These are phyloP conservation scores for Hyphopichia fennica DNA, from an alignment of 1,139 yeast species.

Conservation along the genomic window DNA sequence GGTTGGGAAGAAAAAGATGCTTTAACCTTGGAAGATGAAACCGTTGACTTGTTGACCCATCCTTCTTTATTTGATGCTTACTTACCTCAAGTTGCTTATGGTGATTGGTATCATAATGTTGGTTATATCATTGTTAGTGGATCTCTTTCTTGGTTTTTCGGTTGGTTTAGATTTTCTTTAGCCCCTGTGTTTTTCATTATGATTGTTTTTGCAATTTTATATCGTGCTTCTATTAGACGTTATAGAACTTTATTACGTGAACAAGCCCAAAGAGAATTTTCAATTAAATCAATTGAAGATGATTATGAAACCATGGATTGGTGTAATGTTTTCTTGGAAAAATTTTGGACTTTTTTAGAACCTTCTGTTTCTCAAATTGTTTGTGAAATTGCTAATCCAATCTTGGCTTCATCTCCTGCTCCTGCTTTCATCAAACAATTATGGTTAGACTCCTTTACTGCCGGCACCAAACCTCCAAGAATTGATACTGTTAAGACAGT, in stretches of 20 bases:
- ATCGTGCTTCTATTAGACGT: conserved; percentile 80
- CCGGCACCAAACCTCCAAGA: conserved; percentile 94
- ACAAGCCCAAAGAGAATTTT: conserved; percentile 80
- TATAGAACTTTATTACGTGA: conserved; percentile 75
- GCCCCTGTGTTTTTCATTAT: conserved; percentile 80
- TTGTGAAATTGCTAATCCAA: conserved; percentile 80
- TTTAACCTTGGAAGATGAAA: conserved; percentile 67
- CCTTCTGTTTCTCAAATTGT: conserved; percentile 89
- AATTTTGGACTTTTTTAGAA: conserved; percentile 88
- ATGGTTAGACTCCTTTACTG: conserved; percentile 85
- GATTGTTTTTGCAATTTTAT: conserved; percentile 59
- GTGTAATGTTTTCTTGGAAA: conserved; percentile 83
- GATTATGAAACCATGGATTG: conserved; percentile 95
- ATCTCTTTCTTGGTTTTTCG: conserved; percentile 72
- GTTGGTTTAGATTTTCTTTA: conserved; percentile 72
- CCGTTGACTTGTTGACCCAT: conserved; percentile 61
- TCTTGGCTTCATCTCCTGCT: conserved; percentile 70
- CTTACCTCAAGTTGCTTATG: conserved; percentile 71
- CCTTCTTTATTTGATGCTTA: conserved; percentile 71
- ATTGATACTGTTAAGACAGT: conserved; percentile 86
- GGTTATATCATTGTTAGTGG: conserved; percentile 68
- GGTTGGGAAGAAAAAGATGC: conserved; percentile 74
- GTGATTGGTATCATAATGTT: conserved; percentile 94
- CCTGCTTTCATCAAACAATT: conserved; percentile 81
- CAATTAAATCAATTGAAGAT: conserved; percentile 75